Percentiles rank a stretch among this genome's conserved stretches.
Conservation (phyloP, 306 rosid genomes). For the Quercus wislizeni region DNA sequence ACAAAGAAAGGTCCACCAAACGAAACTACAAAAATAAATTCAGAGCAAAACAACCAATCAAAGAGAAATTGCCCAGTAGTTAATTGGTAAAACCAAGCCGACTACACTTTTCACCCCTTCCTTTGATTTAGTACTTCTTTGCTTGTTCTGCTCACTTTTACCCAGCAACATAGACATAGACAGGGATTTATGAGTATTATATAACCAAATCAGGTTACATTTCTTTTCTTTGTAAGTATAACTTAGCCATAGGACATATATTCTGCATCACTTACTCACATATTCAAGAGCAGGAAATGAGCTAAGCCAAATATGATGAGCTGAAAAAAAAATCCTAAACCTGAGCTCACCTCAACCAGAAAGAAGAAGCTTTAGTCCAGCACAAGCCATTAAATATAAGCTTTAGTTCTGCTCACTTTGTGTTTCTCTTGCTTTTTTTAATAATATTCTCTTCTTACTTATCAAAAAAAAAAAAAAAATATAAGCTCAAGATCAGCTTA, state of each 20-base stretch:
- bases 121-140: not conserved
- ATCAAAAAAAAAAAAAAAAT: too few species aligned
- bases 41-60: not conserved
- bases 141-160: not conserved
- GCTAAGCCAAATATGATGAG: not conserved
- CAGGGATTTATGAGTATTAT: not conserved
- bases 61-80: not conserved
- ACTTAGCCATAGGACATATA: not conserved
- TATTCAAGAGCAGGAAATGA: not conserved
- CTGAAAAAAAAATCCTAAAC: not conserved
- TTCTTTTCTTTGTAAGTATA: not conserved
- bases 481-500: not conserved
- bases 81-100: not conserved
- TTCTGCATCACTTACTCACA: not conserved
- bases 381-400: not conserved
- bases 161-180: not conserved
- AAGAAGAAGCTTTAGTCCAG: not conserved
- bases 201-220: not conserved
- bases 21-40: not conserved
- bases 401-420: too few species aligned
- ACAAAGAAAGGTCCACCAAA: slow-evolving; percentile 12
- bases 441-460: too few species aligned
- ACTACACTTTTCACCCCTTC: not conserved
- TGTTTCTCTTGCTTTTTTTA: too few species aligned
- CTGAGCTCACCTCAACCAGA: not conserved